Percentiles rank a stretch among this genome's conserved stretches.
phyloP scores from a whole-genome alignment of 129 eudicot genomes.

The Arctium minus region DNA sequence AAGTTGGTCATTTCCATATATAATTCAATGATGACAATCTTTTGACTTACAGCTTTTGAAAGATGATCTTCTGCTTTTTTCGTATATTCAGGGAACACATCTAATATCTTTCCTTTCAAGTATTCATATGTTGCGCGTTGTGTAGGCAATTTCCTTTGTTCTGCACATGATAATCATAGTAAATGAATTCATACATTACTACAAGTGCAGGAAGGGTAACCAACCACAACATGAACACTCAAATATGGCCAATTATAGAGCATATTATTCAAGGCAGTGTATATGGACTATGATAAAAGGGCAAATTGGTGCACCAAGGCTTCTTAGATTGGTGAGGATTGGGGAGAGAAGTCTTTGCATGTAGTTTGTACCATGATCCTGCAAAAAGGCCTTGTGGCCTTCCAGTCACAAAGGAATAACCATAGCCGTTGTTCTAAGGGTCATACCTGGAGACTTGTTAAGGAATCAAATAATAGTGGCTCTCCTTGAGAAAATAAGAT shows the following conservation, averaged over 20 bases:
- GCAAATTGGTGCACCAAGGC: too few species aligned
- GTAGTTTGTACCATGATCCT: too few species aligned
- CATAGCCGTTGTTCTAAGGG: too few species aligned
- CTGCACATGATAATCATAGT: constrained; percentile 37
- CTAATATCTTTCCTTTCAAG: constrained; percentile 83
- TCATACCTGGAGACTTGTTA: too few species aligned
- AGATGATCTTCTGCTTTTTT: constrained; percentile 98
- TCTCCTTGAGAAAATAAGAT: too few species aligned
- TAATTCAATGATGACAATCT: background rate
- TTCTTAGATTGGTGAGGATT: too few species aligned
- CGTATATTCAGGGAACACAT: constrained; percentile 78
- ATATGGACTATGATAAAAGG: too few species aligned
- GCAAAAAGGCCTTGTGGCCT: too few species aligned
- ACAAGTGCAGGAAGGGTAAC: background rate
- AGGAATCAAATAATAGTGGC: too few species aligned
- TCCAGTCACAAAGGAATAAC: too few species aligned
- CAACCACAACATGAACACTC: background rate
- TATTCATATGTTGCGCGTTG: constrained; percentile 85
- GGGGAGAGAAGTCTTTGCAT: too few species aligned
- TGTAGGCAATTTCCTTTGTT: constrained; percentile 55
- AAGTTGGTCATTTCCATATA: background rate
- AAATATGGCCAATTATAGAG: background rate
- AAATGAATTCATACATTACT: background rate
- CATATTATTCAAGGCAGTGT: too few species aligned
- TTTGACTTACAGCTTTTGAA: constrained; percentile 81